A percentile compares a stretch with the other conserved stretches of the same genome.
Evolutionary conservation across 2,329 filamentous ascomycete species (phyloP).

Genomic region (Epichloe sylvatica): DNA sequence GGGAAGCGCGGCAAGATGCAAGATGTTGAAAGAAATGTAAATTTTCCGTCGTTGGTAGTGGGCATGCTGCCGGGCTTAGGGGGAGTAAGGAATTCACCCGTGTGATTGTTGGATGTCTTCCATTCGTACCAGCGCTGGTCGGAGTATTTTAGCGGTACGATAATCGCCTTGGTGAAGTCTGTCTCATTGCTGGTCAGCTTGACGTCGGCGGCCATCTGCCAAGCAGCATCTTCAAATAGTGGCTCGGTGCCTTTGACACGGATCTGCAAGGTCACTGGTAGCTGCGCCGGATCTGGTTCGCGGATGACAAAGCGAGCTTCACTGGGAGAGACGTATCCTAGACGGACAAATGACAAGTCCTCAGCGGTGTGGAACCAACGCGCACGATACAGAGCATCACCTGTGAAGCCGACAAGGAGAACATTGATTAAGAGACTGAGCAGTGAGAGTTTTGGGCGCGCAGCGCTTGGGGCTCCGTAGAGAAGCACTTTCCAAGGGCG

Average conservation of each 20-base stretch:
- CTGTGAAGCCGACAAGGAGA: constrained; percentile 50
- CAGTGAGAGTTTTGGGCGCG: constrained; percentile 50
- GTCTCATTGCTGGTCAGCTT: constrained; percentile 57
- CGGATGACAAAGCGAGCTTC: constrained; percentile 72
- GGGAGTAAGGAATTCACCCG: constrained; percentile 67
- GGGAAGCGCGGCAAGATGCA: constrained; percentile 88
- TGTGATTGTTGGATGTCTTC: constrained; percentile 72
- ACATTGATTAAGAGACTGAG: constrained; percentile 61
- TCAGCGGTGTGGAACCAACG: constrained; percentile 54
- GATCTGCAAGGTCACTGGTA: constrained; percentile 63
- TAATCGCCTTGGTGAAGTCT: constrained; percentile 66
- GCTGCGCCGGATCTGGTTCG: constrained; percentile 61
- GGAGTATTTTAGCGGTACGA: constrained; percentile 46
- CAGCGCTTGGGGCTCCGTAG: constrained; percentile 60
- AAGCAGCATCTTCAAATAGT: constrained; percentile 42
- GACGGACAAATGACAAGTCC: constrained; percentile 70
- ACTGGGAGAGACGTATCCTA: constrained; percentile 73
- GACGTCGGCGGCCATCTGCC: constrained; percentile 54
- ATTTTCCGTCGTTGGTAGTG: constrained; percentile 48
- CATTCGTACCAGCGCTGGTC: constrained; percentile 71
- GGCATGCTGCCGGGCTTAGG: constrained; percentile 54
- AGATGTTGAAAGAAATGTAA: constrained; percentile 84
- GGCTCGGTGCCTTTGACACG: constrained; percentile 37
- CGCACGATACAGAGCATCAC: constrained; percentile 67
- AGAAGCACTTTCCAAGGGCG: constrained; percentile 52